phyloP scores from a whole-genome alignment of 1,284 basidiomycete species.

The Puccinia novopanici region DNA sequence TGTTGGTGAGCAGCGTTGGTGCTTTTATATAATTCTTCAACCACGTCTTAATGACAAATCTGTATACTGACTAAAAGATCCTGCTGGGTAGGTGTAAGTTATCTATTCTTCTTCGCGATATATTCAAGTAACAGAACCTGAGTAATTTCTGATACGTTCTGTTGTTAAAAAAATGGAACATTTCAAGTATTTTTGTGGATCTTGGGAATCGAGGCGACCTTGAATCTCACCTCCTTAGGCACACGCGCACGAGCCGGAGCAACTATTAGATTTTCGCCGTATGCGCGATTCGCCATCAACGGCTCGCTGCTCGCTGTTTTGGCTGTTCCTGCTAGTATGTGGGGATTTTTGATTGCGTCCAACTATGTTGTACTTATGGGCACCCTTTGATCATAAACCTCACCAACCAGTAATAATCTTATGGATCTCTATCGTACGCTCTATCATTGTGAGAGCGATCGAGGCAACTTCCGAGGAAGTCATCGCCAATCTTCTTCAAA shows the following conservation, averaged over 20 bases:
- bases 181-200: constrained; percentile 9
- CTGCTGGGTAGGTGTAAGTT: not conserved
- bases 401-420: not conserved
- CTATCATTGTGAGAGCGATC: not conserved
- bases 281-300: not conserved
- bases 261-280: not conserved
- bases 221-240: constrained; percentile 6
- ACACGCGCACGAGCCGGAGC: constrained; percentile 8
- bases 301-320: not conserved
- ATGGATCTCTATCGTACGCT: not conserved
- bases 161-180: not conserved
- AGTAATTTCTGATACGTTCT: not conserved
- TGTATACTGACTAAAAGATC: not conserved
- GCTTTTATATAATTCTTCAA: not conserved
- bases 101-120: not conserved
- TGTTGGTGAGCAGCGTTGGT: constrained; percentile 1
- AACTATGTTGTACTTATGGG: not conserved
- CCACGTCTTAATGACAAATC: not conserved
- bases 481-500: not conserved
- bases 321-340: constrained; percentile 5
- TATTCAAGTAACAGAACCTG: not conserved
- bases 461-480: not conserved
- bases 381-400: not conserved
- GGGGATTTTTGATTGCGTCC: not conserved
- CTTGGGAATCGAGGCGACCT: not conserved